phyloP scores from a whole-genome alignment of 441 rosid species.

The Croton setiger region DNA sequence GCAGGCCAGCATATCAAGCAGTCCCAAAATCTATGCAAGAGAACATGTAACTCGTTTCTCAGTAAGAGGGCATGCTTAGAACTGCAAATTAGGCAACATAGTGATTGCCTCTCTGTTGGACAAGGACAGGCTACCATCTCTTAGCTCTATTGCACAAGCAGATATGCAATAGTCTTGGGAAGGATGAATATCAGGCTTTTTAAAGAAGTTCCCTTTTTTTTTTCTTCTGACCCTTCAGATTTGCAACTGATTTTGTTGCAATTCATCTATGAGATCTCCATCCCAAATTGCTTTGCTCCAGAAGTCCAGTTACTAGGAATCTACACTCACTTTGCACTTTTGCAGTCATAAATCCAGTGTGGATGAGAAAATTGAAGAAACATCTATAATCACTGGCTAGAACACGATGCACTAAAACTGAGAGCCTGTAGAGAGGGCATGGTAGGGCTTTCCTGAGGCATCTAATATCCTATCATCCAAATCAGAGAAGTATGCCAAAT shows the following conservation, averaged over 20 bases:
- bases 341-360: background rate
- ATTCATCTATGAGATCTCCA: background rate
- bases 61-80: background rate
- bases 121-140: background rate
- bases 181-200: background rate
- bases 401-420: background rate
- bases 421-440: background rate
- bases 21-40: background rate
- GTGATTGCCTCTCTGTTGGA: background rate
- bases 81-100: background rate
- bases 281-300: background rate
- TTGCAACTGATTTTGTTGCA: background rate
- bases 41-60: background rate
- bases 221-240: too few species aligned
- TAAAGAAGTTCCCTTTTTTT: too few species aligned
- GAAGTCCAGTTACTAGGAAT: background rate
- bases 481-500: conserved; percentile 5
- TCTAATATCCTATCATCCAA: background rate
- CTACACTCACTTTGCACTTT: background rate
- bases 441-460: background rate
- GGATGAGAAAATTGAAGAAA: background rate
- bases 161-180: background rate
- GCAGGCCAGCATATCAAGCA: background rate
- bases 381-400: background rate
- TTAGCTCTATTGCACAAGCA: background rate